Evolutionary conservation across 2,329 filamentous ascomycete species (phyloP), one percentile per base, ranked within the genome.

Genomic region (Exophiala oligosperma): DNA sequence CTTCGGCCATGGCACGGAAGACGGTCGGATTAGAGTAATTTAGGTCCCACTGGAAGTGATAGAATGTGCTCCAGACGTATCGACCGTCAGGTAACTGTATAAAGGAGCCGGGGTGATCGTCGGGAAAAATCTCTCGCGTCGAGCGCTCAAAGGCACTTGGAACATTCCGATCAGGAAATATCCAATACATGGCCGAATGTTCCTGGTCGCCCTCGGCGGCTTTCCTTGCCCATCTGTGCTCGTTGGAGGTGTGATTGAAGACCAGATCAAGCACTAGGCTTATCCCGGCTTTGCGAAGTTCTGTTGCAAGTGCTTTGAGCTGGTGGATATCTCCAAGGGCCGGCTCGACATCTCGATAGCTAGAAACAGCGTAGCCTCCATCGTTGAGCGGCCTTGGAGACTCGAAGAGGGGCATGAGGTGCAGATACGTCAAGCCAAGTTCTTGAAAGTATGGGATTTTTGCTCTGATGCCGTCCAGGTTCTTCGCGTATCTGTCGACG

Each of bases 111-210:
- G 62, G 50, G 44, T 66, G 64, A 43, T 66, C 64, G 26, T 66
- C 64, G 0, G 64, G 64, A 29, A 66, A 66, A 49, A 66, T 66
- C 32, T 66, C 64, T 47, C 64, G 49, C 2, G 64, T 66, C 2
- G 55, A 41, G 2, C 62, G 57, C 37, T 66, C 64, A 35, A 66
- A 66, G 7, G 64, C 62, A 6, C 47, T 50, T 9, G 64, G 64
- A 8, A 66, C 64, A 37, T 60, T 64, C n/a, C 64, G 49, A 47
- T 66, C 62, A 11, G 64, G 64, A 40, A 66, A 66, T 12, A 63
- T 60, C 64, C 64, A 66, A 43, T 66, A 66, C 64, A 66, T 66
- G 49, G 62, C 64, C 12, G 62, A 60, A 55, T 66, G 64, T 37
- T 66, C 64, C 21, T 62, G 60, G 38, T 64, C 62, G 28, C 64